These are phyloP conservation scores for Aspergillus sp. DNA, from an alignment of 2,329 filamentous ascomycete species.

Conservation along the genomic window DNA sequence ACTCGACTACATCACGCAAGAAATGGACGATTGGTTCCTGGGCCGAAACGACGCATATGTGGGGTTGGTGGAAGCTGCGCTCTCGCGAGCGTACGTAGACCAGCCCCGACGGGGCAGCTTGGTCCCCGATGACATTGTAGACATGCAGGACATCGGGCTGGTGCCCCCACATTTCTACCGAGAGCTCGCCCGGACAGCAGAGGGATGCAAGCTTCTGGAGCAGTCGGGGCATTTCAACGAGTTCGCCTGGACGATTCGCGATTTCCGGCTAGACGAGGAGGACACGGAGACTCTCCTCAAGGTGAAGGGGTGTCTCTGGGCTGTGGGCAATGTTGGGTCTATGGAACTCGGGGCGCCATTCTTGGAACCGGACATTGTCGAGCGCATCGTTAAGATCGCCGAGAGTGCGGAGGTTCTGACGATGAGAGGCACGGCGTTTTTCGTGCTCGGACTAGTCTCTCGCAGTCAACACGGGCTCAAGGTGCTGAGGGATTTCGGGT, in stretches of 20 bases:
- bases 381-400: constrained; percentile 83
- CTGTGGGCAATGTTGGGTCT: constrained; percentile 94
- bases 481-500: constrained; percentile 83
- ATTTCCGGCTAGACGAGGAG: constrained; percentile 80
- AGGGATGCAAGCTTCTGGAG: constrained; percentile 84
- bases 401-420: constrained; percentile 87
- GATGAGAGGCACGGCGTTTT: constrained; percentile 91
- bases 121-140: constrained; percentile 57
- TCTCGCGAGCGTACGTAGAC: constrained; percentile 75
- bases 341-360: constrained; percentile 98
- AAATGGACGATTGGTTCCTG: constrained; percentile 99
- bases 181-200: constrained; percentile 85
- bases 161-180: constrained; percentile 98
- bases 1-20: constrained; percentile 96
- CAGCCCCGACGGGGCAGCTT: constrained; percentile 48
- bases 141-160: constrained; percentile 55
- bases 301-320: constrained; percentile 96
- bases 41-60: constrained; percentile 97
- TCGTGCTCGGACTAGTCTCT: constrained; percentile 89
- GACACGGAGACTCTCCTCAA: constrained; percentile 85
- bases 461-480: constrained; percentile 88
- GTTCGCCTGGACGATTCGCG: constrained; percentile 83
- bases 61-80: constrained; percentile 87
- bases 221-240: constrained; percentile 97
- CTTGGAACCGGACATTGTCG: constrained; percentile 83